Base-by-base conservation (phyloP, 345 rosid genomes). In the Raphanus raphanistrum region DNA sequence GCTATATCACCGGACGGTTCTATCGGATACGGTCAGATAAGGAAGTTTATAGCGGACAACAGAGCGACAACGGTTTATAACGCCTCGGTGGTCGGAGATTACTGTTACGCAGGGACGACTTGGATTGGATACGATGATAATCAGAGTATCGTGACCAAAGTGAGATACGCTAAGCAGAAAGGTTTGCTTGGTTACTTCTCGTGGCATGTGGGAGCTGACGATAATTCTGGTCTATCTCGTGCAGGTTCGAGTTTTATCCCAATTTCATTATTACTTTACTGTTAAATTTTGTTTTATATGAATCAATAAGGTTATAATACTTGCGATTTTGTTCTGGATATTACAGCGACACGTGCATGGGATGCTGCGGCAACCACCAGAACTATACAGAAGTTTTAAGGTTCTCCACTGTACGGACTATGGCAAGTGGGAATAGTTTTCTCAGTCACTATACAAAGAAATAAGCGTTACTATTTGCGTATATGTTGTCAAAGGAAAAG, bases 171-270 rank as follows among this genome's bases (percentile, higher is more conserved):
- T 48, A 79, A 85, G 75, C 85, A 41, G 8, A 85, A 74, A 26
- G 82, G 85, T 7, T 72, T 90, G 68, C 88, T 85, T 45, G 97
- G 97, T 75, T 92, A 88, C 84, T 92, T 84, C 81, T 86, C 87
- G 33, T 92, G 97, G 97, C 90, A 88, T 15, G 85, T 87, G 16
- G 86, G 85, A 0, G 83, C 69, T 28, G 97, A 92, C 15, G 80
- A 74, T 11, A 79, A 85, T 2, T 88, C 87, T 83, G 71, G 72
- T 73, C 84, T 88, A 50, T 81, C 88, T 68, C 76, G 78, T 12
- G 74, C 80, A 71, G 88, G 88, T 78, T 65, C 35, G 21, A 21
- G 0, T 76, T 45, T 32, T 3, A 1, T 74, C 2, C 8, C 5
- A 36, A 58, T 31, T n/a, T 43, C 1, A 21, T 48, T n/a, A 0